Percentiles rank a stretch among this genome's conserved stretches.
These are phyloP conservation scores for Suillus spraguei DNA, from an alignment of 768 basidiomycete genomes.

Conservation along the genomic window DNA sequence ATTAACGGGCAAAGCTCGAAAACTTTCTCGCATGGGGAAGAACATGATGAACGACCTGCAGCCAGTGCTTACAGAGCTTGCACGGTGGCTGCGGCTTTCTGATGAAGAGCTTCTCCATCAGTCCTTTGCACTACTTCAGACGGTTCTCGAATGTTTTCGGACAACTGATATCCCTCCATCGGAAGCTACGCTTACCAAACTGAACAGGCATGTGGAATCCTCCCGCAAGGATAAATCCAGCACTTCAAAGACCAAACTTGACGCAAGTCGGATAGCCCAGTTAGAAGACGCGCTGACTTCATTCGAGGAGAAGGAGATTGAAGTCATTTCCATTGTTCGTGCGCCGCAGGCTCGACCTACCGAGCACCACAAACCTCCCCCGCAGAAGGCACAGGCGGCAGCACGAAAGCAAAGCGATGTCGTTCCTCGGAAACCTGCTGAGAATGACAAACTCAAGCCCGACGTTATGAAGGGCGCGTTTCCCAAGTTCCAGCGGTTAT, in stretches of 20 bases:
- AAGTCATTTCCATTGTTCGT: constrained; percentile 46
- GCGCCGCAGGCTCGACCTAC: constrained; percentile 13
- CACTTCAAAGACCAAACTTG: constrained; percentile 53
- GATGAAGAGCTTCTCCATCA: constrained; percentile 92
- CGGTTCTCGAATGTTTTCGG: constrained; percentile 76
- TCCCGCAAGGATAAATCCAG: constrained; percentile 52
- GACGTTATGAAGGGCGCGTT: constrained; percentile 37
- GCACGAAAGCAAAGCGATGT: constrained; percentile 2
- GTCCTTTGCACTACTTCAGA: constrained; percentile 80
- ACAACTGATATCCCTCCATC: constrained; percentile 59
- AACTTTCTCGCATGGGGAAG: constrained; percentile 61
- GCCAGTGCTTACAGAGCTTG: constrained; percentile 75
- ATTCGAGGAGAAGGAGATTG: constrained; percentile 67
- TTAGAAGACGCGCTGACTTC: constrained; percentile 67
- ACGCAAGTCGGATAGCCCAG: constrained; percentile 55
- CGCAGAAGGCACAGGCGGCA: constrained; percentile 25
- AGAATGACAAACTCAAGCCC: constrained; percentile 35
- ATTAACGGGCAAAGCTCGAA: constrained; percentile 37
- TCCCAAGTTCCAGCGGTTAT: constrained; percentile 45
- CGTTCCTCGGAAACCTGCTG: constrained; percentile 14
- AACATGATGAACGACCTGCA: constrained; percentile 81
- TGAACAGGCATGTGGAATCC: constrained; percentile 65
- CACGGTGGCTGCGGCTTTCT: constrained; percentile 89
- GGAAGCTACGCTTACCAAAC: constrained; percentile 58
- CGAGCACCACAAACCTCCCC: constrained; percentile 18